Evolutionary conservation across 441 rosid species (phyloP), one percentile per base, ranked within the genome.

Genomic region (Erodium texanum): DNA sequence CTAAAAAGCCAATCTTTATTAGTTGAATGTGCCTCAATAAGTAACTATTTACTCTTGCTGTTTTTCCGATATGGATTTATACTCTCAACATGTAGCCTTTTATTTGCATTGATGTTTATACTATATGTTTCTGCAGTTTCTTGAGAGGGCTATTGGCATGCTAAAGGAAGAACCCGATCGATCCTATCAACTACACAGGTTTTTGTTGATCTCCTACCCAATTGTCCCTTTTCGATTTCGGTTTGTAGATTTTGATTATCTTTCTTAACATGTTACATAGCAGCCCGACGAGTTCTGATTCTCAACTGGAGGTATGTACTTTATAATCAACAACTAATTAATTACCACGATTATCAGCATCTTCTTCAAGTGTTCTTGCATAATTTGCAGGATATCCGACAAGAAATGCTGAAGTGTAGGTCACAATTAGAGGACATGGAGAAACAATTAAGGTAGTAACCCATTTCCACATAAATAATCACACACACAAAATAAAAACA

Each of bases 361-460:
- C 4, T 27, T 27, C 4, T 4, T 27, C 29, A 27, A 27, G 4
- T 4, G 29, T 1, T 27, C 29, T 27, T 9, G 38, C n/a, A 24
- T 1, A 71, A 63, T 5, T 62, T 66, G 38, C 63, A 79, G 84
- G 82, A 76, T 64, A 34, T 66, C n/a, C 80, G 79, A 32, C 79
- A 68, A 58, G 76, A 79, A 66, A 61, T 84, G 15, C 15, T 16
- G 20, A 74, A 75, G 65, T 72, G 64, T 6, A 74, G 69, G 66
- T 63, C 73, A 27, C 79, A 45, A 18, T n/a, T 84, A 16, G 70
- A 65, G 58, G 73, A 74, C 24, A 68, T 77, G 73, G 80, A 75
- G 70, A 80, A 71, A 79, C 76, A 71, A 67, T 72, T 84, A 68
- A 77, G 84, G 84, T 79, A 75, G 8, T 8, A 45, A 9, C 7